Conservation (phyloP, 176 grass and related monocot species). For the Cymbopogon citratus region DNA sequence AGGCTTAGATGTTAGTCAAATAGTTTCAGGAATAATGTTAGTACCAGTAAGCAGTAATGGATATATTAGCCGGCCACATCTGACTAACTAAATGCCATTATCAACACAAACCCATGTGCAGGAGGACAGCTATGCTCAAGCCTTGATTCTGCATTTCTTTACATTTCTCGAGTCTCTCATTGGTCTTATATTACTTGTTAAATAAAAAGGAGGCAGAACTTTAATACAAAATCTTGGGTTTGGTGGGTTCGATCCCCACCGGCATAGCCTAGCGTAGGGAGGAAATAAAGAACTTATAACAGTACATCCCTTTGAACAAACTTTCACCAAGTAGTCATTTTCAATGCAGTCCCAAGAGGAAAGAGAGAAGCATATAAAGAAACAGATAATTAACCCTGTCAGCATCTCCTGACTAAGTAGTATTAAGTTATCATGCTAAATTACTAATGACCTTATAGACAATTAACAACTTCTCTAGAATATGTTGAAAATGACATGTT, state of each 20-base stretch:
- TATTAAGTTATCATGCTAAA: neutral
- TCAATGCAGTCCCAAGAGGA: slow-evolving; percentile 6
- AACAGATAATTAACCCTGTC: slow-evolving; percentile 5
- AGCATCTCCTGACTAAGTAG: neutral
- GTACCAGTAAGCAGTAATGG: neutral
- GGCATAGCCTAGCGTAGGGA: slow-evolving; percentile 31
- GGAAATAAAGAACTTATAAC: slow-evolving; percentile 13
- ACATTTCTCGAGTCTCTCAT: slow-evolving; percentile 11
- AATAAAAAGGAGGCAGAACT: slow-evolving; percentile 10
- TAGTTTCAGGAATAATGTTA: neutral
- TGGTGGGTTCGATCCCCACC: slow-evolving; percentile 44
- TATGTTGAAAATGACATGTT: neutral
- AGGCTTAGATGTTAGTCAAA: neutral
- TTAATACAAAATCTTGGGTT: slow-evolving; percentile 30
- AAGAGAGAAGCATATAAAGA: neutral
- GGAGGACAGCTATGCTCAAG: slow-evolving; percentile 27
- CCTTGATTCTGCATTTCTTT: slow-evolving; percentile 10
- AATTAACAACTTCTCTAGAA: neutral
- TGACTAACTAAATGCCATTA: slow-evolving; percentile 15
- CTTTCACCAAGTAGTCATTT: slow-evolving; percentile 37
- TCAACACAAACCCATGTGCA: slow-evolving; percentile 35
- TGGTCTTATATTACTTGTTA: slow-evolving; percentile 42
- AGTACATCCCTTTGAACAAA: neutral
- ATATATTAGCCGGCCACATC: neutral
- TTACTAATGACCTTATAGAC: neutral